Base-by-base conservation (phyloP, 2,329 filamentous ascomycete species). In the Fusarium anguioides region DNA sequence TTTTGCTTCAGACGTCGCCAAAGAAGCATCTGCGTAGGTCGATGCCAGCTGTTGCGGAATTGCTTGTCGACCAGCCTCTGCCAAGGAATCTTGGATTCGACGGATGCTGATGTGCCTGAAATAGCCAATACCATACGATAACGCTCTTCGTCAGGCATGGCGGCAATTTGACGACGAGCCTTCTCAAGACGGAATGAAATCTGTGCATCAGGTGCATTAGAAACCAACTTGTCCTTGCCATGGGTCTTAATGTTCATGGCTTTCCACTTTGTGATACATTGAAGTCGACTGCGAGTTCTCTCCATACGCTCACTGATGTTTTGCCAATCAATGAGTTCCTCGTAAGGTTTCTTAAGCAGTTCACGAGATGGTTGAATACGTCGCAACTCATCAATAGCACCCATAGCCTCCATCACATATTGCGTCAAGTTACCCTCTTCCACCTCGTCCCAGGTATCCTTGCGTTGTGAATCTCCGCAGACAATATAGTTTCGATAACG, bases 211-310 rank as follows among this genome's bases (percentile, higher is more conserved):
- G 77, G 74, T 8, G 74, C 66, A 17, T 68, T 61, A 2, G 77
- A 78, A 12, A 68, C 70, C 14, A 79, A 66, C 57, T 76, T 76
- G 48, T 79, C 78, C 24, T 72, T 75, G 18, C 74, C 74, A 8
- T 74, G 60, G 4, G 74, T 73, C 42, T 78, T 77, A 46, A 79
- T 68, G 50, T 80, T 77, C 73, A 81, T 75, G 9, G 77, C 66
- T 60, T 85, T 86, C 88, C 89, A 93, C 73, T 94, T 93, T 24
- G 82, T 82, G 24, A 84, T 81, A 73, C 90, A 93, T 74, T 92
- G 90, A 23, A 91, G 82, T 5, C 88, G 84, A 62, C 85, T 91
- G 41, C 91, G 83, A 10, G 81, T 87, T 45, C 82, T 80, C 15
- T 79, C 82, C 86, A 94, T 89, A 52, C 82, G 82, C 60, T 86